Evolutionary conservation across 257 asterid species (phyloP).

Genomic region (Agastache rugosa): DNA sequence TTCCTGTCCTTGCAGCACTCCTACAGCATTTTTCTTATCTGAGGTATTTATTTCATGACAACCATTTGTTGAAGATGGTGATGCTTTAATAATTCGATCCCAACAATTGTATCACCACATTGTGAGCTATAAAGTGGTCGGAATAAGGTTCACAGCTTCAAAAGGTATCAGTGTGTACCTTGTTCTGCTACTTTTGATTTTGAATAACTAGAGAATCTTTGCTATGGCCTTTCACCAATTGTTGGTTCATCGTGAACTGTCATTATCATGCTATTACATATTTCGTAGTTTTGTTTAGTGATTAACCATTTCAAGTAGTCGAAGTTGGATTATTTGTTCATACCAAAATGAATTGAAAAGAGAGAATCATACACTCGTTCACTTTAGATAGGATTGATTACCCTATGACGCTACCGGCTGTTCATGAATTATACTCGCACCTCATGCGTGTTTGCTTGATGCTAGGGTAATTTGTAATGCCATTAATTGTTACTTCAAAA

Average conservation of each 20-base stretch:
- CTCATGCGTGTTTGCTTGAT: not conserved
- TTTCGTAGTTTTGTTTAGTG: not conserved
- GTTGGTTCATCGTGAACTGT: not conserved
- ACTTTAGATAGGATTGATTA: not conserved
- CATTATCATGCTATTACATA: not conserved
- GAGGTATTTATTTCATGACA: constrained; percentile 3
- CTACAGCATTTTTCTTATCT: not conserved
- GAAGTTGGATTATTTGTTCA: not conserved
- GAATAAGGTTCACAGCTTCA: not conserved
- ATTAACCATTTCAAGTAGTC: not conserved
- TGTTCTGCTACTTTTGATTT: constrained; percentile 10
- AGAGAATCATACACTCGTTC: not conserved
- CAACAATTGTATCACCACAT: not conserved
- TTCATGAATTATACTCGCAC: not conserved
- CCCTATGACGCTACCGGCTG: too few species aligned
- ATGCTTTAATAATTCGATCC: not conserved
- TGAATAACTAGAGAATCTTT: not conserved
- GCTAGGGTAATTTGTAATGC: not conserved
- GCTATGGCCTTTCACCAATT: not conserved
- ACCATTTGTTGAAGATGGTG: not conserved
- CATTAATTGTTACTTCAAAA: not conserved
- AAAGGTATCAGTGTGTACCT: not conserved
- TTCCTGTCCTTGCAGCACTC: not conserved
- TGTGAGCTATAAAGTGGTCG: not conserved
- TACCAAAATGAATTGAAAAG: not conserved